Evolutionary conservation across 148 eudicot species (phyloP).

Genomic region (Rheum nobile): DNA sequence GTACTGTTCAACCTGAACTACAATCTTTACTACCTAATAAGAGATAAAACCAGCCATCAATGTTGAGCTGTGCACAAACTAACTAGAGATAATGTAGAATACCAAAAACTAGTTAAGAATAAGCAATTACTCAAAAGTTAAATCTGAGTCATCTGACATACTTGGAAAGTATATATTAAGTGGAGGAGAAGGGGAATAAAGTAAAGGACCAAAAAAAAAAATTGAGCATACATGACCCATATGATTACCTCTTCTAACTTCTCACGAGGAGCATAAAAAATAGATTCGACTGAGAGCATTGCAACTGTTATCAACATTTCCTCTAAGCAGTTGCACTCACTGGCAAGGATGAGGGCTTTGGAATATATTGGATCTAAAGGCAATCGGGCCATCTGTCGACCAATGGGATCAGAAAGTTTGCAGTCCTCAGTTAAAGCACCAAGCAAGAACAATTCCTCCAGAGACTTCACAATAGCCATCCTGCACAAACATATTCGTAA

Average conservation of each 20-base stretch:
- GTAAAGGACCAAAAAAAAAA: background rate
- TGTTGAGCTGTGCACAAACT: background rate
- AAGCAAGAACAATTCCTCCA: conserved; percentile 62
- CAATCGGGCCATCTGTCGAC: conserved; percentile 81
- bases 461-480: conserved; percentile 62
- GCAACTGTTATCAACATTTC: conserved; percentile 92
- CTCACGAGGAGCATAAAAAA: conserved; percentile 77
- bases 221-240: background rate
- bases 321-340: conserved; percentile 74
- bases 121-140: background rate
- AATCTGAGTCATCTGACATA: background rate
- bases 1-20: too few species aligned
- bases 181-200: background rate
- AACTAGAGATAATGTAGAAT: background rate
- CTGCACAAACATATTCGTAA: conserved; percentile 24
- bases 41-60: background rate
- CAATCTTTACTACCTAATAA: too few species aligned
- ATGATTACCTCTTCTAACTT: conserved; percentile 73
- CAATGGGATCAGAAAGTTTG: conserved; percentile 79
- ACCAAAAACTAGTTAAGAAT: background rate
- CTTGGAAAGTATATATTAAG: background rate
- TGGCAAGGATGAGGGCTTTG: conserved; percentile 75
- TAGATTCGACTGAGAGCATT: conserved; percentile 92
- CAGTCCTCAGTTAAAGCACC: conserved; percentile 82
- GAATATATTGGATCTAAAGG: conserved; percentile 81